Evolutionary conservation across 2,329 filamentous ascomycete species (phyloP).

Genomic region (Rutstroemia sp.): DNA sequence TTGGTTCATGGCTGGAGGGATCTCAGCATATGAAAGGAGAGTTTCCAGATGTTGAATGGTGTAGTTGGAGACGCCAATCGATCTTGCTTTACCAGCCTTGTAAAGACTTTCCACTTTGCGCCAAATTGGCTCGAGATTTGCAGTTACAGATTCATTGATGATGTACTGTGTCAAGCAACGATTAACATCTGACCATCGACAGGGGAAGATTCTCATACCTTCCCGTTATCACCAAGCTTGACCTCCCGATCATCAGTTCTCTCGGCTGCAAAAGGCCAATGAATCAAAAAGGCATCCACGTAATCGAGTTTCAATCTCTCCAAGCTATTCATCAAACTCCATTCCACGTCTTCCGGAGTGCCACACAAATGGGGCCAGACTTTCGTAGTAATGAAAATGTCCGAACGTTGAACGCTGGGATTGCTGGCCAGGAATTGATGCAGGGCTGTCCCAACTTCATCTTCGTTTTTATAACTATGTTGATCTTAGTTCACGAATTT

Average conservation of each 20-base stretch:
- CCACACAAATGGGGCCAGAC: slow-evolving; percentile 56
- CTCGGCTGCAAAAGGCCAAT: slow-evolving; percentile 77
- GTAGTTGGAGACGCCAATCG: slow-evolving; percentile 55
- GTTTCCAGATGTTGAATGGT: slow-evolving; percentile 44
- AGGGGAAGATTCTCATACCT: slow-evolving; percentile 29
- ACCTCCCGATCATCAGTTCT: slow-evolving; percentile 61
- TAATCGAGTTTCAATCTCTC: slow-evolving; percentile 69
- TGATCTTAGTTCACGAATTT: neutral
- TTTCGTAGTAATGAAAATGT: slow-evolving; percentile 26
- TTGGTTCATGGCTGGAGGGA: slow-evolving; percentile 45
- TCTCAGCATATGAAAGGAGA: slow-evolving; percentile 39
- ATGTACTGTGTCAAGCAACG: slow-evolving; percentile 37
- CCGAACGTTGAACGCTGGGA: slow-evolving; percentile 50
- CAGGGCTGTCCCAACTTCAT: slow-evolving; percentile 72
- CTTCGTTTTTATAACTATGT: slow-evolving; percentile 64
- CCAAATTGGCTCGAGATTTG: slow-evolving; percentile 61
- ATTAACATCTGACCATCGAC: neutral
- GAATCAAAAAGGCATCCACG: slow-evolving; percentile 73
- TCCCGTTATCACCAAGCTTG: slow-evolving; percentile 42
- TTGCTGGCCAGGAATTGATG: slow-evolving; percentile 55
- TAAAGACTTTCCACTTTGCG: slow-evolving; percentile 63
- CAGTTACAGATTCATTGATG: slow-evolving; percentile 55
- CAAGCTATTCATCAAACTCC: slow-evolving; percentile 64
- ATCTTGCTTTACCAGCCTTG: slow-evolving; percentile 47
- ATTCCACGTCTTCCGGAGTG: slow-evolving; percentile 50